These are phyloP conservation scores for Pseudogymnoascus sp. DNA, from an alignment of 2,329 filamentous ascomycete species.

Conservation along the genomic window DNA sequence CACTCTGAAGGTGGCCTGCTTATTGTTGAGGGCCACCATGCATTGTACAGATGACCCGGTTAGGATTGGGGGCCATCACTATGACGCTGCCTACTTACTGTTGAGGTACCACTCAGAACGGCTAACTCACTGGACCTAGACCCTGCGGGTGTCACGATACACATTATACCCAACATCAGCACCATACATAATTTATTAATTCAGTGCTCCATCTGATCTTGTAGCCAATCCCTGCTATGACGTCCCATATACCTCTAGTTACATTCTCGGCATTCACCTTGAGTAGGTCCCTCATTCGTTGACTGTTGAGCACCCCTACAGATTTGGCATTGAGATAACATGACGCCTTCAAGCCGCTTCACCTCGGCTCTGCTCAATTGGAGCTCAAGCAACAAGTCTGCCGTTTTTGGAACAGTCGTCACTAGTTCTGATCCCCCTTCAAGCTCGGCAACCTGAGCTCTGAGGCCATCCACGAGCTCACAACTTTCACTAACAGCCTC, in stretches of 20 bases:
- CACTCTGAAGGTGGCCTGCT: not conserved
- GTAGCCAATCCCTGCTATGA: not conserved
- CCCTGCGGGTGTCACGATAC: not conserved
- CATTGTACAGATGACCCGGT: not conserved
- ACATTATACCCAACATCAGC: not conserved
- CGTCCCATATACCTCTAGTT: not conserved
- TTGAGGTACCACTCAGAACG: not conserved
- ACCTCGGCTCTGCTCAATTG: not conserved
- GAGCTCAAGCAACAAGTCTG: not conserved
- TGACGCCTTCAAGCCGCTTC: not conserved
- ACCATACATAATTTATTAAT: not conserved
- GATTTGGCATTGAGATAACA: not conserved
- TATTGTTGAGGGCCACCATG: not conserved
- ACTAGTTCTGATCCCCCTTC: not conserved
- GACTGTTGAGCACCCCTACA: not conserved
- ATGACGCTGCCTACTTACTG: not conserved
- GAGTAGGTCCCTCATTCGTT: not conserved
- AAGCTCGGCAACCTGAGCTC: not conserved
- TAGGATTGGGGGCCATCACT: not conserved
- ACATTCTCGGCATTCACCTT: not conserved
- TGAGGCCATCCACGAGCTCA: constrained; percentile 10
- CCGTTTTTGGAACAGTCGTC: not conserved
- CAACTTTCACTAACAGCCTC: constrained; percentile 9
- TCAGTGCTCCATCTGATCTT: not conserved
- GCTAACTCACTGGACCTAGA: not conserved